Conservation (phyloP, 257 asterid species). For the Fraxinus americana region DNA sequence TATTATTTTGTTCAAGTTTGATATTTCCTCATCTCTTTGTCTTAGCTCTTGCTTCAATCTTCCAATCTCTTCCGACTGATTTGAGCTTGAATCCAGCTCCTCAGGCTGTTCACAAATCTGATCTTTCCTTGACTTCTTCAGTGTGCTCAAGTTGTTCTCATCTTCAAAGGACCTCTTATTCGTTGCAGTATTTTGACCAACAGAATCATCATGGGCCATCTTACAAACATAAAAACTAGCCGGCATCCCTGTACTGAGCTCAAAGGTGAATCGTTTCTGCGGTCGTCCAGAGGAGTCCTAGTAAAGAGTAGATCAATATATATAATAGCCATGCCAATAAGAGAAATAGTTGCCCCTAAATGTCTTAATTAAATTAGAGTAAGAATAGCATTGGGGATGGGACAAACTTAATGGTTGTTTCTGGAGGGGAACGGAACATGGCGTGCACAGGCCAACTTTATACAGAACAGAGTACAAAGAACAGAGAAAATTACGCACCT, state of each 20-base stretch:
- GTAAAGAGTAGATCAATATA: conserved; percentile 21
- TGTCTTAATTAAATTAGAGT: neutral
- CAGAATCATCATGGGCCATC: conserved; percentile 22
- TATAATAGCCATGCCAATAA: neutral
- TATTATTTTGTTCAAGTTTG: conserved; percentile 61
- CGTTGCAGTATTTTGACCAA: conserved; percentile 15
- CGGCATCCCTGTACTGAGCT: conserved; percentile 43
- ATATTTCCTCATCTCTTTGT: conserved; percentile 66
- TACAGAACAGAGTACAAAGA: neutral
- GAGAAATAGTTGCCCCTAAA: neutral
- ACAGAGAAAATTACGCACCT: conserved; percentile 42
- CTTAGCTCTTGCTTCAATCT: conserved; percentile 56
- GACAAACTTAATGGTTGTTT: neutral
- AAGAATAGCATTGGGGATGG: neutral
- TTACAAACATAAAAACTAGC: conserved; percentile 57
- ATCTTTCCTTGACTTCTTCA: conserved; percentile 49
- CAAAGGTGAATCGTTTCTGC: conserved; percentile 56
- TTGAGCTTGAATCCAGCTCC: neutral
- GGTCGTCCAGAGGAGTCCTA: conserved; percentile 69
- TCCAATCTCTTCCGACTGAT: conserved; percentile 47
- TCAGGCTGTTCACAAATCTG: conserved; percentile 7
- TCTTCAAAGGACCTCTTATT: conserved; percentile 56
- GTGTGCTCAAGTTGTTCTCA: conserved; percentile 27
- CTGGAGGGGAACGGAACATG: neutral
- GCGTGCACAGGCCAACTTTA: neutral